Conservation (phyloP, 495 filamentous ascomycete species). For the Staphylotrichum longicolle region DNA sequence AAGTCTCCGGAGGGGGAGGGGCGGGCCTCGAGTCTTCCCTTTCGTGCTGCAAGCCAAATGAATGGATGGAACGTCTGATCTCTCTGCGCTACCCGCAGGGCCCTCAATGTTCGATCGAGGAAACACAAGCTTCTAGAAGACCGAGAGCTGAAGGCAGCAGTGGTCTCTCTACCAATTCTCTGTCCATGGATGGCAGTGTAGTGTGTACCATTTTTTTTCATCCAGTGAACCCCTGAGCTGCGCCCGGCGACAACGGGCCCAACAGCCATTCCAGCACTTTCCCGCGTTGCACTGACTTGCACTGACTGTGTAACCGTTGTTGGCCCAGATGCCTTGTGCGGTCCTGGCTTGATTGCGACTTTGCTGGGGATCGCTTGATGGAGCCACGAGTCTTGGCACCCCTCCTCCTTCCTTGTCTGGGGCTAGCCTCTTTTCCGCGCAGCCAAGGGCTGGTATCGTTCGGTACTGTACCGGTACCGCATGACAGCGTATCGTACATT, state of each 20-base stretch:
- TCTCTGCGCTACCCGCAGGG: background rate
- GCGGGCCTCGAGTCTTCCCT: background rate
- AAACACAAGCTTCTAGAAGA: too few species aligned
- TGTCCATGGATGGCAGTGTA: too few species aligned
- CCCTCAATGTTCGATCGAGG: too few species aligned
- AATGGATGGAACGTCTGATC: conserved; percentile 4
- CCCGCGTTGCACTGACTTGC: background rate
- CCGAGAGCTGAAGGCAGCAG: too few species aligned
- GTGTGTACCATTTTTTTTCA: too few species aligned
- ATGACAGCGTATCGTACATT: background rate
- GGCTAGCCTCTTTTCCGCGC: conserved; percentile 10
- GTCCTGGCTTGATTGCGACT: conserved; percentile 7
- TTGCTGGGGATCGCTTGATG: background rate
- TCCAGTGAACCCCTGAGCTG: too few species aligned
- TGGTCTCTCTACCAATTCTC: too few species aligned
- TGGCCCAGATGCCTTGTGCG: conserved; percentile 18
- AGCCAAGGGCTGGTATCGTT: background rate
- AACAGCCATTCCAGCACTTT: background rate
- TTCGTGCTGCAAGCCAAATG: background rate
- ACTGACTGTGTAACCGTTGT: too few species aligned
- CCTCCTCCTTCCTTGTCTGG: background rate
- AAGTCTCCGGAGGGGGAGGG: background rate
- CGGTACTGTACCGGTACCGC: background rate
- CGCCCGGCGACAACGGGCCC: too few species aligned
- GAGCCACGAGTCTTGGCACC: conserved; percentile 12